Evolutionary conservation across 371 early-diverging fungal species (phyloP).

Genomic region (Lichtheimia hyalospora): DNA sequence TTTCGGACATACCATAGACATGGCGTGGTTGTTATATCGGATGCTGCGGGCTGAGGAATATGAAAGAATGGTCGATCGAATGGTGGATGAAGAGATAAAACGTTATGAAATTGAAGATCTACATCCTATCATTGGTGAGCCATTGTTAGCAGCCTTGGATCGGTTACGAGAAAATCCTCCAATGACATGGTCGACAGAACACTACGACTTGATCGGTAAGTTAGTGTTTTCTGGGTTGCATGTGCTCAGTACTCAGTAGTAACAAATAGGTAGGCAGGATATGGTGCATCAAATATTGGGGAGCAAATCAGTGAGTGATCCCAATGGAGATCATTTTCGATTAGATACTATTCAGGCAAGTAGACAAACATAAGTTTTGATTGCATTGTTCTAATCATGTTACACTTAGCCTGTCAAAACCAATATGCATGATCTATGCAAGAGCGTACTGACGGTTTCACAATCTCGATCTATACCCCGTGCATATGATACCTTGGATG

Average conservation of each 20-base stretch:
- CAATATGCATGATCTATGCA: conserved; percentile 1
- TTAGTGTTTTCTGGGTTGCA: not conserved
- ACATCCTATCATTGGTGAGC: conserved; percentile 44
- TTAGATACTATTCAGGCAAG: not conserved
- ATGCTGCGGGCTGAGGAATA: conserved; percentile 6
- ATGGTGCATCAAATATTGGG: conserved; percentile 50
- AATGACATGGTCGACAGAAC: conserved; percentile 38
- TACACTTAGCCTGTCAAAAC: not conserved
- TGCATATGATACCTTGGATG: conserved; percentile 23
- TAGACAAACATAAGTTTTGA: not conserved
- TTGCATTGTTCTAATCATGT: too few relatives aligned
- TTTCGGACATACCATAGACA: conserved; percentile 9
- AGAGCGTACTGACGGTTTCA: not conserved
- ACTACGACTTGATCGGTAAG: conserved; percentile 52
- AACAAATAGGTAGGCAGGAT: conserved; percentile 57
- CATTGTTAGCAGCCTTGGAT: conserved; percentile 45
- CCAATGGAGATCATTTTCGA: conserved; percentile 5
- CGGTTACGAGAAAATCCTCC: conserved; percentile 38
- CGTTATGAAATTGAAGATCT: conserved; percentile 41
- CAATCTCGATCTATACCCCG: not conserved
- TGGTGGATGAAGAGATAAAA: conserved; percentile 31
- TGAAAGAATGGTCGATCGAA: conserved; percentile 10
- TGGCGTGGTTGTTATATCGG: conserved; percentile 17
- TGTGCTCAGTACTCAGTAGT: not conserved
- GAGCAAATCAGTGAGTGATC: not conserved